Evolutionary conservation across 768 basidiomycete species (phyloP), one percentile per base, ranked within the genome.

Genomic region (Xerocomellus dryophilus): DNA sequence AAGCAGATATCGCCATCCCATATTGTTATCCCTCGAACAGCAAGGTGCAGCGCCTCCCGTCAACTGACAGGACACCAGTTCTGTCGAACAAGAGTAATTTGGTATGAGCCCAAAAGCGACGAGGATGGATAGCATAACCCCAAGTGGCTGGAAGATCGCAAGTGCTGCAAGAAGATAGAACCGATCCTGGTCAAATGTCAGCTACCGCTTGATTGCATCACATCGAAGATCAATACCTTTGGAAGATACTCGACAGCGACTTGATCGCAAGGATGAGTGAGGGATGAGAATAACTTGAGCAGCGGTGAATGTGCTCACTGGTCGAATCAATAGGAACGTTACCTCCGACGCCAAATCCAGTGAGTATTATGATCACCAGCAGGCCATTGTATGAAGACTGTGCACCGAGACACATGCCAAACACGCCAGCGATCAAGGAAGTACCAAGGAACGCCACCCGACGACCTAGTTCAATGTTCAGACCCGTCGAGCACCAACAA

Each of bases 1-100:
- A 27, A 56, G 29, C 2, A 55, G 14, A 21, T 62, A 62, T n/a
- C 58, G 53, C 61, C 61, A 62, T 18, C 61, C 61, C 61, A 62
- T 62, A 31, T 61, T 61, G 18, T 8, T 45, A 17, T 42, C 42
- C 29, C 12, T 61, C 11, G 61, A 54, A 35, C 60, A 62, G n/a
- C 61, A 62, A 38, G 61, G 61, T 17, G 31, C 2, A 17, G 35
- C 32, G 36, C 55, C 61, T 44, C 45, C 53, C 2, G 60, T 61
- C 29, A 58, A 32, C 0, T 17, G 34, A 52, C 61, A 62, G 12
- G 61, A 62, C 11, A 39, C 45, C 32, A 58, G 12, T 14, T 27
- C 12, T 29, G 52, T 31, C 1, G 60, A 34, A 43, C 61, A 62
- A 17, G 61, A 62, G 20, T 54, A 53, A 20, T 15, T 38, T 15